Evolutionary conservation across 1,139 yeast genomes (phyloP), one percentile per base, ranked within the genome.

Genomic region (Yamadazyma diospyri): DNA sequence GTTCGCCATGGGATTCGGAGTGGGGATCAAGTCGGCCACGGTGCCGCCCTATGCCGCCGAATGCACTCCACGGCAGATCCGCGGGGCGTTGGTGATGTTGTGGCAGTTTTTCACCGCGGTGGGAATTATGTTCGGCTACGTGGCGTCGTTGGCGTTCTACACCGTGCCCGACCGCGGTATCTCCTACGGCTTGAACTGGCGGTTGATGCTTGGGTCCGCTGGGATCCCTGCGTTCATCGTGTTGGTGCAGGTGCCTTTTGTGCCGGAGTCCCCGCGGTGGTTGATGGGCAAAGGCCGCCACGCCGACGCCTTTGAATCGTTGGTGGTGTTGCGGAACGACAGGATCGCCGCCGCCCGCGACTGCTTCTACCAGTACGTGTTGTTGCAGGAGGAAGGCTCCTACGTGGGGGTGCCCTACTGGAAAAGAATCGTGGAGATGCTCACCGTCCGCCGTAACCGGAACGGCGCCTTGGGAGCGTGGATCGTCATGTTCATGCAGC

Each of bases 71-170:
- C 78, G 83, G 25, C 70, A 71, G 22, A 78, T 84, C 41, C 71
- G 95, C 52, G 95, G 95, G 40, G 77, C 88, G 4, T 62, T 85
- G 41, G 88, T 84, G 32, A 84, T 84, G 92, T 73, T 81, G 66
- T 85, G 94, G 94, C 95, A 85, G 61, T 74, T 82, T 56, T 84
- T 84, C 72, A 85, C 94, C 7, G 94, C 94, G 6, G 79, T 81
- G 41, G 95, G 95, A 50, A 84, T 85, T 49, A 81, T 83, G 78
- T 65, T 85, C 48, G 94, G 94, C 32, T 83, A 82, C 53, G 80
- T 81, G 34, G 71, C 84, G 31, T 72, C 79, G 15, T 64, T 84
- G 37, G 86, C 86, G 0, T 82, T 65, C 45, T 64, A 62, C 43
- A 42, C 60, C 24, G 62, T 65, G 9, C 57, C 61, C 0, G 44